Percentiles rank a stretch among this genome's conserved stretches.
phyloP scores from a whole-genome alignment of 192 early-diverging fungal genomes.

The Chytriomyces sp. region DNA sequence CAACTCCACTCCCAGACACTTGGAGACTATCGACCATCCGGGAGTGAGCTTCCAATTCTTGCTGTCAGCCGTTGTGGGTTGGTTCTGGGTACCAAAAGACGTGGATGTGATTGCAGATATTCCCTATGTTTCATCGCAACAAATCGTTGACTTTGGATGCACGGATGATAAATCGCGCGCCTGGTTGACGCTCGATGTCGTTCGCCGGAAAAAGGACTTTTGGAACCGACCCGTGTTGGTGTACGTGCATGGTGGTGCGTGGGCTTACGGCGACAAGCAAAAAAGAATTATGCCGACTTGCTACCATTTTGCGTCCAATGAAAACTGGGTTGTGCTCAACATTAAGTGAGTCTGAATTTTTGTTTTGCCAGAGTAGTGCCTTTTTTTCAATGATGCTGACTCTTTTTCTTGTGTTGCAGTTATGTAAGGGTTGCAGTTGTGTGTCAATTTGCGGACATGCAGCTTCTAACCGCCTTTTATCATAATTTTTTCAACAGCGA shows the following conservation, averaged over 20 bases:
- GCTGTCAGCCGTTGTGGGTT: conserved; percentile 28
- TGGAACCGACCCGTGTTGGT: conserved; percentile 35
- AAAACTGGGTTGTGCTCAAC: conserved; percentile 66
- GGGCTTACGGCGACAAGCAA: conserved; percentile 64
- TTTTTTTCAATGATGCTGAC: no score
- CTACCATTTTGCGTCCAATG: conserved; percentile 48
- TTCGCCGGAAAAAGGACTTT: conserved; percentile 24
- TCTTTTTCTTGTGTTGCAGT: neutral
- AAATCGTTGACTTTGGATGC: neutral
- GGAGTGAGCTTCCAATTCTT: no score
- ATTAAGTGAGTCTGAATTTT: conserved; percentile 52
- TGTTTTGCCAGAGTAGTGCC: no score
- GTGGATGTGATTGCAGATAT: neutral
- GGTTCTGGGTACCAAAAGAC: neutral
- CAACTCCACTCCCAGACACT: no score
- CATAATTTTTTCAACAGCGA: conserved; percentile 24
- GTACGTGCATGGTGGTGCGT: conserved; percentile 65
- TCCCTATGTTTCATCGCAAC: neutral
- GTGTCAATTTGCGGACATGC: no score
- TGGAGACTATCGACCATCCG: no score
- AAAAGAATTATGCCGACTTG: conserved; percentile 38
- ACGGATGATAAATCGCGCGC: neutral
- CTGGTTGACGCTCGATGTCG: conserved; percentile 28
- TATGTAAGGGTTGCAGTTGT: neutral
- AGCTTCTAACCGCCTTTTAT: neutral